Base-by-base conservation (phyloP, 352 stramenopile species). In the Phytophthora aleatoria region DNA sequence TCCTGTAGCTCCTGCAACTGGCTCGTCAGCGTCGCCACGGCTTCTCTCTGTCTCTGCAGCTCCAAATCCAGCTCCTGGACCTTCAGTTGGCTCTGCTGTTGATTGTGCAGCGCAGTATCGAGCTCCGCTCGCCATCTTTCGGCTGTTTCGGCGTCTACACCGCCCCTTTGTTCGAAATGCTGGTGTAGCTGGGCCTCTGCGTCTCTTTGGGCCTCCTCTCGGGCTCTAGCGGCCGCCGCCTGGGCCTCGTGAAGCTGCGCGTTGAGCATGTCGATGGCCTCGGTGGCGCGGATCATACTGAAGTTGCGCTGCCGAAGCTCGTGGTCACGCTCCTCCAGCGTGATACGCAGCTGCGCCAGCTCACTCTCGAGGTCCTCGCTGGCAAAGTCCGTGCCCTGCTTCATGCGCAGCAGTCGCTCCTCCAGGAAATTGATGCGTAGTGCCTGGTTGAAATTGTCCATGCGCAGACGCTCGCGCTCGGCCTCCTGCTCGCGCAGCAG, bases 391-490 rank as follows among this genome's bases (percentile, higher is more conserved):
- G 78, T 85, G 48, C 76, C 82, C 49, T 89, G 67, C 60, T 85
- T 86, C 58, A 84, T 76, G 27, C 76, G 75, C 28, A 83, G 54
- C 49, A 94, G 66, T n/a, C 79, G 76, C 57, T 92, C 77, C 54
- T 94, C 83, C 1, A 91, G 67, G 38, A 79, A 78, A 31, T 83
- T 83, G 42, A 91, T 81, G 15, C 79, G 80, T 39, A 89, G 61
- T 64, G 77, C 77, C 65, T 90, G 79, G 71, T 91, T 91, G 55
- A 90, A 90, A 64, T 88, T 89, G 50, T 90, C 83, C 67, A 85
- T 91, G 26, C 76, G 69, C 4, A 94, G 69, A 2, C 76, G 74
- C 49, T 92, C 78, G 28, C 71, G 76, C 54, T 87, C 76, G 9
- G 67, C 71, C 64, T 87, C 73, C 65, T 89, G 76, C 50, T 87